Evolutionary conservation across 805 yeast species (phyloP).

Genomic region (Candida sonorensis): DNA sequence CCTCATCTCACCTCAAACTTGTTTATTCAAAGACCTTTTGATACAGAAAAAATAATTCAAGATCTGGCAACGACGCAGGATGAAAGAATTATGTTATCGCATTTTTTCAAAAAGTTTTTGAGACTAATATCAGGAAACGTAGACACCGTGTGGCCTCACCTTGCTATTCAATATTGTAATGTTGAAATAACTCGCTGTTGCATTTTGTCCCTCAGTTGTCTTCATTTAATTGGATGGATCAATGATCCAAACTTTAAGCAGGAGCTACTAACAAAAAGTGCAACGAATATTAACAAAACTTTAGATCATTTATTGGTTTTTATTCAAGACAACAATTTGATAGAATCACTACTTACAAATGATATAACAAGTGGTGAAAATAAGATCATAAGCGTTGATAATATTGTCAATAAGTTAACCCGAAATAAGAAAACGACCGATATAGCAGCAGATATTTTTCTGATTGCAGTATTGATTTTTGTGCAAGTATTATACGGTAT

Average conservation of each 20-base stretch:
- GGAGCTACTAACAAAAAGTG: constrained; percentile 37
- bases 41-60: not conserved
- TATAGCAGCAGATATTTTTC: constrained; percentile 14
- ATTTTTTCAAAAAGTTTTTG: constrained; percentile 35
- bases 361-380: constrained; percentile 5
- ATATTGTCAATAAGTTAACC: constrained; percentile 1
- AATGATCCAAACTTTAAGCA: constrained; percentile 35
- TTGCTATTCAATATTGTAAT: constrained; percentile 43
- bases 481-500: constrained; percentile 35
- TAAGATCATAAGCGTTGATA: constrained; percentile 3
- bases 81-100: constrained; percentile 6
- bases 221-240: constrained; percentile 29
- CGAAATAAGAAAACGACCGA: not conserved
- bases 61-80: constrained; percentile 3
- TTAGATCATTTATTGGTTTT: constrained; percentile 38
- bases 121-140: constrained; percentile 35
- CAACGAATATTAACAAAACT: constrained; percentile 39
- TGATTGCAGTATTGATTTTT: constrained; percentile 32
- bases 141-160: constrained; percentile 43
- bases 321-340: constrained; percentile 21
- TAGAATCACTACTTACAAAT: constrained; percentile 5
- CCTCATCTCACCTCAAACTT: not conserved
- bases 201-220: constrained; percentile 40
- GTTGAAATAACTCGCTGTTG: constrained; percentile 43
- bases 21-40: too few relatives aligned